Conservation (phyloP, 169 alveolate species). For the Cryptosporidium xiaoi region DNA sequence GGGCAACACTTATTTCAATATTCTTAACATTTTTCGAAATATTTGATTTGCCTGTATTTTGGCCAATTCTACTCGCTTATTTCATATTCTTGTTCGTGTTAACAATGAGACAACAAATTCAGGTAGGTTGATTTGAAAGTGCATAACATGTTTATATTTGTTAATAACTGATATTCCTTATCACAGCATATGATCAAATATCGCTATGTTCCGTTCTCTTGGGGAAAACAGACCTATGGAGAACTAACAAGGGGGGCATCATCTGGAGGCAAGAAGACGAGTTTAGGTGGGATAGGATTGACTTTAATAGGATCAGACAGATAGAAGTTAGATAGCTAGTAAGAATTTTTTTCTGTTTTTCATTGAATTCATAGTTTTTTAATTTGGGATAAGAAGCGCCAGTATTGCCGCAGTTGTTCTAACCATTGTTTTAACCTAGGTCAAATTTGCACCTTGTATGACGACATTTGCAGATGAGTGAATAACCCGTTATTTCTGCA, state of each 20-base stretch:
- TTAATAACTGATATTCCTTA: not conserved
- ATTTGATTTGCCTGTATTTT: slow-evolving; percentile 90
- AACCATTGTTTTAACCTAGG: too few species aligned
- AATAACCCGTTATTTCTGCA: too few species aligned
- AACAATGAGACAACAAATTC: slow-evolving; percentile 91
- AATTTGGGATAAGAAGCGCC: not conserved
- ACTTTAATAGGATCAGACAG: slow-evolving; percentile 49
- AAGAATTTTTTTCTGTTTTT: slow-evolving; percentile 8
- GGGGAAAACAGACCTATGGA: slow-evolving; percentile 84
- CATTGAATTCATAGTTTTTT: not conserved
- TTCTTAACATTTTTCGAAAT: slow-evolving; percentile 79
- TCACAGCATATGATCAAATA: slow-evolving; percentile 80
- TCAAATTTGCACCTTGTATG: not conserved
- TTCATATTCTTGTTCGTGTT: slow-evolving; percentile 85
- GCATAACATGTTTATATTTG: not conserved
- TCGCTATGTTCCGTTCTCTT: slow-evolving; percentile 83
- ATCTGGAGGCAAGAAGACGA: slow-evolving; percentile 33
- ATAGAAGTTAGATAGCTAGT: not conserved
- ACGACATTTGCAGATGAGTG: too few species aligned
- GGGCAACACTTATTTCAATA: slow-evolving; percentile 81
- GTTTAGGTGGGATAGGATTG: slow-evolving; percentile 67
- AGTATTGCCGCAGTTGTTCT: too few species aligned
- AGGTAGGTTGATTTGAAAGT: slow-evolving; percentile 23
- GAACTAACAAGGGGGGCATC: slow-evolving; percentile 78
- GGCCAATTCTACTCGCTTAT: slow-evolving; percentile 91